A percentile compares a stretch with the other conserved stretches of the same genome.
phyloP scores from a whole-genome alignment of 2,329 filamentous ascomycete genomes.

The Botryotinia calthae region DNA sequence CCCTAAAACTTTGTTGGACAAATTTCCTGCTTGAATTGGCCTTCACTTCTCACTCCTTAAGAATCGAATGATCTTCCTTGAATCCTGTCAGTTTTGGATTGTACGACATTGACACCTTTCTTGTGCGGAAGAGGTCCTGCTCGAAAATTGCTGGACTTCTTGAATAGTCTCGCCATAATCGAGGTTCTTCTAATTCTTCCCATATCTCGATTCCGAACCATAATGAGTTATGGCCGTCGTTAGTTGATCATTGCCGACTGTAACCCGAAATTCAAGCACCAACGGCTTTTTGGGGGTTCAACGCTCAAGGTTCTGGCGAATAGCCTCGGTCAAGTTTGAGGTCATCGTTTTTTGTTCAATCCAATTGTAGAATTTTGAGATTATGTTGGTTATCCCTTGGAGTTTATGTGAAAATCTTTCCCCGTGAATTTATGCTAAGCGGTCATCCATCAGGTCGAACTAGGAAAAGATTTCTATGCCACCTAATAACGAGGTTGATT shows the following conservation, averaged over 20 bases:
- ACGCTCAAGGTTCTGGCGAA: not conserved
- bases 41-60: not conserved
- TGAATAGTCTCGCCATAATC: not conserved
- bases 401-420: not conserved
- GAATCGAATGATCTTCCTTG: not conserved
- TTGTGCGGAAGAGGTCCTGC: not conserved
- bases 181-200: not conserved
- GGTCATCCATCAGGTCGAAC: not conserved
- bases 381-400: not conserved
- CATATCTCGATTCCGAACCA: not conserved
- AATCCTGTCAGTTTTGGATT: not conserved
- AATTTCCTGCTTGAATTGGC: not conserved
- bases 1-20: not conserved
- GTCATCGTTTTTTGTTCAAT: not conserved
- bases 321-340: not conserved
- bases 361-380: not conserved
- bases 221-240: not conserved
- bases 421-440: not conserved
- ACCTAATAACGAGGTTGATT: not conserved
- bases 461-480: not conserved
- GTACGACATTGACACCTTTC: not conserved
- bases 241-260: not conserved
- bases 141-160: not conserved
- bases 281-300: not conserved
- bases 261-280: not conserved